Conservation (phyloP, 2,329 filamentous ascomycete species). For the Chaetomium sp. region DNA sequence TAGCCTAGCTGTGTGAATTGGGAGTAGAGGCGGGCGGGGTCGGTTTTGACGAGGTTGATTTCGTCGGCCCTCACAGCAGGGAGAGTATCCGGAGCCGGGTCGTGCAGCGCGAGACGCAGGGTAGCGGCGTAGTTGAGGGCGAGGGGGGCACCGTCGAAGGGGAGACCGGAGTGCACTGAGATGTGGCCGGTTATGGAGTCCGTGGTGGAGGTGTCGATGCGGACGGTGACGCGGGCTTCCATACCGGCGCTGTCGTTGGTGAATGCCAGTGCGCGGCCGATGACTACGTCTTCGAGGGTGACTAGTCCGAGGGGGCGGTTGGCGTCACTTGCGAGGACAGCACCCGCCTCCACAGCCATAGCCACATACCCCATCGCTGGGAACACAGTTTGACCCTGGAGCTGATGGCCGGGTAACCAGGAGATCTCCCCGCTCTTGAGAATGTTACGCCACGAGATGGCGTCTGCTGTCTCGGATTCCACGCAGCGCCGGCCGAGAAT, state of each 20-base stretch:
- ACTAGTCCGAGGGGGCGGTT: not conserved
- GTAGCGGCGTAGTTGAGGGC: not conserved
- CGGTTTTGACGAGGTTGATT: conserved; percentile 4
- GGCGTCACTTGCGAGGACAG: not conserved
- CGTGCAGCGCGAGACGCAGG: not conserved
- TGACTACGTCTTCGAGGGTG: conserved; percentile 2
- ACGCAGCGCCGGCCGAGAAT: not conserved
- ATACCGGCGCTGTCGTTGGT: conserved; percentile 5
- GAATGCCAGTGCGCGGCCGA: conserved; percentile 19
- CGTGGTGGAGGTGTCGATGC: too few relatives aligned
- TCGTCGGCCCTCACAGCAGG: not conserved
- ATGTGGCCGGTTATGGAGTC: not conserved
- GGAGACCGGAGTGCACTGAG: not conserved
- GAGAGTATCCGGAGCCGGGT: not conserved
- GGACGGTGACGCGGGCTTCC: not conserved
- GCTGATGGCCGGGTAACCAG: conserved; percentile 35
- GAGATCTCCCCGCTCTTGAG: conserved; percentile 10
- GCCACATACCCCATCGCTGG: conserved; percentile 39
- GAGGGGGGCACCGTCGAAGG: not conserved
- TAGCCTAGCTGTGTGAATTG: conserved; percentile 9
- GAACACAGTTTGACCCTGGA: conserved; percentile 35
- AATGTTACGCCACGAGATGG: conserved; percentile 15
- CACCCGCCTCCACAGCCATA: conserved; percentile 37
- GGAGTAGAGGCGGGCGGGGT: conserved; percentile 2
- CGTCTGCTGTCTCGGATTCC: not conserved